Evolutionary conservation across 768 basidiomycete species (phyloP), one percentile per base, ranked within the genome.

Genomic region (Russula sp.): DNA sequence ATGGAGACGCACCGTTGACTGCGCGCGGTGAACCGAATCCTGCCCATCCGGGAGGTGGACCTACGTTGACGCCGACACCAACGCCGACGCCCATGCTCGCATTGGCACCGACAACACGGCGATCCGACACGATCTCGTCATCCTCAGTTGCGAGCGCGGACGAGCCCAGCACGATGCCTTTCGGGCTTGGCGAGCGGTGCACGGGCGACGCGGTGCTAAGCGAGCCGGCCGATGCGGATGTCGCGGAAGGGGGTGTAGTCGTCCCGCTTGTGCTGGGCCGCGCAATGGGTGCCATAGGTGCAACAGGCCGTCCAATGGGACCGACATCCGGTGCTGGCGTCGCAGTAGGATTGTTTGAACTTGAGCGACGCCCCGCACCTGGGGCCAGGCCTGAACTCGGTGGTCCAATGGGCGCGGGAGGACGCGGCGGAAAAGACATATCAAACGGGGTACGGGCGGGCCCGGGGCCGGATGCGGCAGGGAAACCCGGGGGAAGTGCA

Each of bases 121-220:
- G 79, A 20, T 80, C 75, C 46, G 80, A 75, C 18, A 92, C 82
- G 13, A 91, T 87, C 71, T 92, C 90, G 72, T 92, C 90, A 65
- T 90, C 90, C 64, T 90, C 89, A 16, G 89, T 83, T 3, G 85
- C 83, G 22, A 92, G 79, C 22, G 90, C 90, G 5, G 87, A 87
- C 16, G 90, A 91, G 14, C 90, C 90, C 8, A 91, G 78, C 40
- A 86, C 76, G 20, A 63, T 11, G 44, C 85, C 84, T 71, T 90
- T 91, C 10, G 82, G 82, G 64, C 81, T 82, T 5, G 81, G 28
- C 4, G 63, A 80, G 11, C 80, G 78, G 51, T 79, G 76, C 20
- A 74, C 75, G 13, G 83, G 81, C 1, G 88, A 89, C 3, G 84
- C 85, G 13, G 86, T 64, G 14, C 36, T 50, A 22, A 64, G 28